Conservation (phyloP, 202 grass and related monocot species). For the Musa balbisiana region DNA sequence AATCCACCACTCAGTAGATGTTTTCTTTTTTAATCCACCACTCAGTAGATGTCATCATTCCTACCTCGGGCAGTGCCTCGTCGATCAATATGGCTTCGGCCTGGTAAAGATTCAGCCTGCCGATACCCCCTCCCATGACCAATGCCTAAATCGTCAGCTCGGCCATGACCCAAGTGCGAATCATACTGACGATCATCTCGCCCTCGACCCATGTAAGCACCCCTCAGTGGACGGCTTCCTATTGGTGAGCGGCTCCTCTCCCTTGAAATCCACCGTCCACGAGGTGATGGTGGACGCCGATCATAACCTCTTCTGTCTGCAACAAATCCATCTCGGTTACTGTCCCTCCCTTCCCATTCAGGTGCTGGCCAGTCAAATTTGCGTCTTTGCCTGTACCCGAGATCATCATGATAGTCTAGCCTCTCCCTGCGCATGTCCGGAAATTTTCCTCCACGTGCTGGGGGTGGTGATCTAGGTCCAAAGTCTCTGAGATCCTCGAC, state of each 20-base stretch:
- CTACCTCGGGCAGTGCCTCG: background rate
- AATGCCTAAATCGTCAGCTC: constrained; percentile 15
- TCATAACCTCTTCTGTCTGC: constrained; percentile 4
- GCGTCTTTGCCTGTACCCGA: constrained; percentile 34
- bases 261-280: constrained; percentile 34
- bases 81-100: constrained; percentile 19
- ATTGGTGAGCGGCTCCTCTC: constrained; percentile 61
- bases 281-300: constrained; percentile 31
- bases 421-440: constrained; percentile 40
- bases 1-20: too few species aligned
- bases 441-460: constrained; percentile 29
- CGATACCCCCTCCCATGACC: constrained; percentile 34
- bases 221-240: constrained; percentile 43
- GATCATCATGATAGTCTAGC: constrained; percentile 36
- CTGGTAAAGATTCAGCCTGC: background rate
- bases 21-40: too few species aligned
- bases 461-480: constrained; percentile 20
- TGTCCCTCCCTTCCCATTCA: constrained; percentile 37
- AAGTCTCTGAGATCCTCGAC: constrained; percentile 25
- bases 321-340: constrained; percentile 17
- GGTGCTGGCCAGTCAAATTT: constrained; percentile 41
- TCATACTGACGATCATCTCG: constrained; percentile 10
- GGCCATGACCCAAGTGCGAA: too few species aligned
- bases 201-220: constrained; percentile 36
- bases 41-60: too few species aligned